A percentile compares a stretch with the other conserved stretches of the same genome.
Evolutionary conservation across 139 green algal species (phyloP).

Genomic region (Nannochloris sp.): DNA sequence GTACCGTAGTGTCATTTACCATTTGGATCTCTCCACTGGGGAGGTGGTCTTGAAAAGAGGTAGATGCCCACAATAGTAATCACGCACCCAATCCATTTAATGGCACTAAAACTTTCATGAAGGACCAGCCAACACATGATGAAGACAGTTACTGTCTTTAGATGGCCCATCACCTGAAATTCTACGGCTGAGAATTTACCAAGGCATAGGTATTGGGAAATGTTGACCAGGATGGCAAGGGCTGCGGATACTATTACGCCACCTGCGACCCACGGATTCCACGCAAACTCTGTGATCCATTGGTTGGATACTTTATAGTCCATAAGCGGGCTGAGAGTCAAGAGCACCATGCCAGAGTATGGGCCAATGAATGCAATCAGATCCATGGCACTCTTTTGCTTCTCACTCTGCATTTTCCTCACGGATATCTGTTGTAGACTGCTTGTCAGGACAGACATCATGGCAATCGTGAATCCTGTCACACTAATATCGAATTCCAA

Average conservation of each 20-base stretch:
- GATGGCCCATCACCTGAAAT: constrained; percentile 80
- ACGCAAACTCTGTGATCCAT: constrained; percentile 55
- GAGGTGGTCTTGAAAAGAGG: no score
- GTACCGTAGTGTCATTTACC: no score
- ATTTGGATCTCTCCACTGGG: no score
- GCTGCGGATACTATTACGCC: constrained; percentile 55
- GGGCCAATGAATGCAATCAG: constrained; percentile 29
- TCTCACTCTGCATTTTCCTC: constrained; percentile 26
- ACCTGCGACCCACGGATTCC: constrained; percentile 25
- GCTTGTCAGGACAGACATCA: constrained; percentile 65
- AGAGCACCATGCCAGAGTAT: constrained; percentile 31
- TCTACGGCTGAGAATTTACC: constrained; percentile 83
- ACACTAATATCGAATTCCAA: constrained; percentile 46
- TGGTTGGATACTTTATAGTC: constrained; percentile 45
- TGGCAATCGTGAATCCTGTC: constrained; percentile 65
- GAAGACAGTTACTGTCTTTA: constrained; percentile 70
- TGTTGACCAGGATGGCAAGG: constrained; percentile 78
- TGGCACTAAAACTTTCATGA: neutral
- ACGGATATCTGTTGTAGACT: constrained; percentile 91
- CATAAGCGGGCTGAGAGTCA: constrained; percentile 57
- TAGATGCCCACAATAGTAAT: neutral
- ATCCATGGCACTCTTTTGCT: neutral
- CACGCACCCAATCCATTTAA: neutral
- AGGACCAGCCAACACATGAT: constrained; percentile 17
- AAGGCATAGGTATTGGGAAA: constrained; percentile 89